A percentile compares a stretch with the other conserved stretches of the same genome.
Evolutionary conservation across 768 basidiomycete species (phyloP).

Genomic region (Lentinula aciculospora): DNA sequence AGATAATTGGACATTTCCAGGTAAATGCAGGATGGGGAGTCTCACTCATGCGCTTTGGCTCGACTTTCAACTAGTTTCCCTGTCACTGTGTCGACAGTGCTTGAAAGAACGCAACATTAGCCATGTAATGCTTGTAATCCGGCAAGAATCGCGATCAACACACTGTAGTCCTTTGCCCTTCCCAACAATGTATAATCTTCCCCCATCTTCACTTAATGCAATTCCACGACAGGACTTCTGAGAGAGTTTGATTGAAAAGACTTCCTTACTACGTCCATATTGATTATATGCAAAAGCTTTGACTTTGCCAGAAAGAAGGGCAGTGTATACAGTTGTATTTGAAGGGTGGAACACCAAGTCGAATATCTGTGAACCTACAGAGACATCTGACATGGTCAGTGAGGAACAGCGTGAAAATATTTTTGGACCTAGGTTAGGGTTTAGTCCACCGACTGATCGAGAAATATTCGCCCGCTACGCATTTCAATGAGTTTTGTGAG

Average conservation of each 20-base stretch:
- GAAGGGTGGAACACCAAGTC: slow-evolving; percentile 86
- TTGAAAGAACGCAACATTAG: slow-evolving; percentile 19
- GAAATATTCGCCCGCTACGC: too few species aligned
- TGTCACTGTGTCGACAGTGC: slow-evolving; percentile 63
- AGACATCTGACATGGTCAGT: slow-evolving; percentile 49
- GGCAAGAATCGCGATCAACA: slow-evolving; percentile 22
- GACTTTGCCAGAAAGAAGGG: slow-evolving; percentile 76
- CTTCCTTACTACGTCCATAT: slow-evolving; percentile 48
- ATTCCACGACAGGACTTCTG: slow-evolving; percentile 82
- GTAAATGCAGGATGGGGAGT: slow-evolving; percentile 12
- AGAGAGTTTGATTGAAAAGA: slow-evolving; percentile 66
- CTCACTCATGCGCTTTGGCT: slow-evolving; percentile 64
- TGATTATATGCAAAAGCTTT: slow-evolving; percentile 80
- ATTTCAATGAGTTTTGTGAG: too few species aligned
- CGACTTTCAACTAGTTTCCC: slow-evolving; percentile 45
- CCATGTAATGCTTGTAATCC: background rate
- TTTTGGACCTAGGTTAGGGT: too few species aligned
- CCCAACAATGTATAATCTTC: slow-evolving; percentile 68
- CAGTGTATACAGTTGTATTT: slow-evolving; percentile 64
- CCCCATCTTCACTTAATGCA: slow-evolving; percentile 61
- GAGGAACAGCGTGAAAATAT: background rate
- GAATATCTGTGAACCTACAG: slow-evolving; percentile 75
- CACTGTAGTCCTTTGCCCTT: slow-evolving; percentile 79
- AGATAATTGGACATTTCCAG: slow-evolving; percentile 23
- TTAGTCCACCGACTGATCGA: too few species aligned